phyloP scores from a whole-genome alignment of 139 green algal genomes.

The Microglena sp. region DNA sequence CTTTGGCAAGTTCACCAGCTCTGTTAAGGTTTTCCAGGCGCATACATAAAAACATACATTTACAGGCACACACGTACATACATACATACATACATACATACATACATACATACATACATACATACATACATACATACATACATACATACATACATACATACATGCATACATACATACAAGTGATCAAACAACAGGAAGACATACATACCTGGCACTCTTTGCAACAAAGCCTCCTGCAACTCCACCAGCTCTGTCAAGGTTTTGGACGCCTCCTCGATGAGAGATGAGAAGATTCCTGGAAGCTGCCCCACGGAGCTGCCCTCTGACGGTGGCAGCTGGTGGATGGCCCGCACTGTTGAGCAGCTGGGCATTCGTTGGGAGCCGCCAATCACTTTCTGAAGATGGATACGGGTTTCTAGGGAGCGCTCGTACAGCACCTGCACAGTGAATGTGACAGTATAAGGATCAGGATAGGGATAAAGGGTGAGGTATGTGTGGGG shows the following conservation, averaged over 20 bases:
- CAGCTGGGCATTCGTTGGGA: constrained; percentile 3
- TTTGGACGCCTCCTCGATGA: too few relatives aligned
- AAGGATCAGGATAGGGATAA: background rate
- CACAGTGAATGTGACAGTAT: background rate
- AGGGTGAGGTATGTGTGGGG: background rate
- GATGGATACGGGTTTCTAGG: constrained; percentile 62
- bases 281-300: too few relatives aligned
- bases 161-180: too few relatives aligned
- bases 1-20: too few relatives aligned
- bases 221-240: too few relatives aligned
- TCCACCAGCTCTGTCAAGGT: too few relatives aligned
- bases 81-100: background rate
- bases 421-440: constrained; percentile 50
- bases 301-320: too few relatives aligned
- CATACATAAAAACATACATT: background rate
- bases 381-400: constrained; percentile 46
- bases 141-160: background rate
- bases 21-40: background rate
- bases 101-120: background rate
- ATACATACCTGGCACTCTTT: too few relatives aligned
- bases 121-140: background rate
- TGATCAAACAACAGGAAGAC: too few relatives aligned
- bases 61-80: background rate
- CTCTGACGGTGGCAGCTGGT: too few relatives aligned
- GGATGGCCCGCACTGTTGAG: too few relatives aligned